A percentile compares a stretch with the other conserved stretches of the same genome.
Conservation (phyloP, 2,329 filamentous ascomycete species). For the Pseudocercospora crystallina region DNA sequence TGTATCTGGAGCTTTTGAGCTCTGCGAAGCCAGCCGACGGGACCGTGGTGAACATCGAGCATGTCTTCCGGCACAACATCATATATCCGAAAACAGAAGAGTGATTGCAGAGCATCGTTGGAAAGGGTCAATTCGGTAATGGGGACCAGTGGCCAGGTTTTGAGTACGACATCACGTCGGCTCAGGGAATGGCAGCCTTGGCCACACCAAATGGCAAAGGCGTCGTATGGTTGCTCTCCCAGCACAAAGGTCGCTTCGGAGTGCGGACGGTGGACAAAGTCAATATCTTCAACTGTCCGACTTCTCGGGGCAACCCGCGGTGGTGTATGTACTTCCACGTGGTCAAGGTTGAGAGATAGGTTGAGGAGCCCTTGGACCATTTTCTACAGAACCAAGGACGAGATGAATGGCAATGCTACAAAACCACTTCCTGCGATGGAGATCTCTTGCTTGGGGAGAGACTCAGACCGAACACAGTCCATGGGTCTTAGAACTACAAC, state of each 20-base stretch:
- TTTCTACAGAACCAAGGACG: too few relatives aligned
- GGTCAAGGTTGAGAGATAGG: too few relatives aligned
- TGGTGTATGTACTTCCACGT: constrained; percentile 16
- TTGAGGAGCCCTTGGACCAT: too few relatives aligned
- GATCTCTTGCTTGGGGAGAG: too few relatives aligned
- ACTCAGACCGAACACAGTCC: too few relatives aligned
- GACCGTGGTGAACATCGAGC: too few relatives aligned
- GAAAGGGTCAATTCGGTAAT: too few relatives aligned
- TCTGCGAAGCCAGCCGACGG: too few relatives aligned
- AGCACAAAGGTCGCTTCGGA: constrained; percentile 11
- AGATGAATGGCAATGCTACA: too few relatives aligned
- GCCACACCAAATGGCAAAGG: constrained; percentile 9
- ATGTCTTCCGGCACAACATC: constrained; percentile 4
- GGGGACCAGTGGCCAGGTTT: constrained; percentile 13
- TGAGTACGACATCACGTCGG: not conserved
- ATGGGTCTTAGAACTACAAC: too few relatives aligned
- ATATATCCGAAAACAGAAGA: not conserved
- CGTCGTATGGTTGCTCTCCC: constrained; percentile 10
- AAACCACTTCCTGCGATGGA: too few relatives aligned
- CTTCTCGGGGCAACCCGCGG: not conserved
- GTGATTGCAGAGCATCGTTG: not conserved
- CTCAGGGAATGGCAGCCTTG: constrained; percentile 7
- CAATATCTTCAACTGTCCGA: constrained; percentile 14
- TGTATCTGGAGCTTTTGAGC: not conserved
- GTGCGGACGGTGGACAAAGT: constrained; percentile 9